phyloP scores from a whole-genome alignment of 352 stramenopile genomes.

The Phytophthora aleatoria region DNA sequence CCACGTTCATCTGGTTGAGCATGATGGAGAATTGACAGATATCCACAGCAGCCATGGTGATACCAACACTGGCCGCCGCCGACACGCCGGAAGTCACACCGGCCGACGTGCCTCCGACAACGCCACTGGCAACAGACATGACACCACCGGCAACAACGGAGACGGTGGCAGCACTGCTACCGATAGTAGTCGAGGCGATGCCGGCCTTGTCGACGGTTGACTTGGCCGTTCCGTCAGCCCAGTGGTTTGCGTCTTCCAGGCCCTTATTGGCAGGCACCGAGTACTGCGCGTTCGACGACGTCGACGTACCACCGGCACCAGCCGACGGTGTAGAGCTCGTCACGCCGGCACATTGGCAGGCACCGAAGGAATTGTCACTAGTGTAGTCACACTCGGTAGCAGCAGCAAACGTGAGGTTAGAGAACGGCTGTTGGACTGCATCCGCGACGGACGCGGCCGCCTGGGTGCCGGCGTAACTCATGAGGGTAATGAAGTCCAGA shows the following conservation, averaged over 20 bases:
- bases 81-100: slow-evolving; percentile 63
- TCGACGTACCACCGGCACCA: slow-evolving; percentile 17
- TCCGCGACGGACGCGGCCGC: slow-evolving; percentile 30
- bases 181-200: slow-evolving; percentile 58
- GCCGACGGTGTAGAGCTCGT: slow-evolving; percentile 23
- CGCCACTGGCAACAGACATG: slow-evolving; percentile 65
- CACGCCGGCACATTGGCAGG: slow-evolving; percentile 67
- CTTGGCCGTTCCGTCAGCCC: slow-evolving; percentile 61
- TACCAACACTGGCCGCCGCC: slow-evolving; percentile 62
- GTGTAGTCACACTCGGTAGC: slow-evolving; percentile 62
- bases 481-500: slow-evolving; percentile 71
- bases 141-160: slow-evolving; percentile 62
- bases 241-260: slow-evolving; percentile 67
- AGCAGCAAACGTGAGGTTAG: slow-evolving; percentile 60
- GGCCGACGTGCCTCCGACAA: slow-evolving; percentile 60
- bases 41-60: slow-evolving; percentile 73
- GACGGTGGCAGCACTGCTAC: slow-evolving; percentile 59
- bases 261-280: slow-evolving; percentile 62
- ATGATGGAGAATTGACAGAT: slow-evolving; percentile 86
- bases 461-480: slow-evolving; percentile 46
- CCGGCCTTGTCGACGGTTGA: slow-evolving; percentile 70
- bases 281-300: slow-evolving; percentile 27
- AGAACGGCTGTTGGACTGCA: slow-evolving; percentile 47
- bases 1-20: slow-evolving; percentile 86
- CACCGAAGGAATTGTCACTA: slow-evolving; percentile 55